Conservation (phyloP, 768 basidiomycete genomes). For the Tylopilus intermedius region DNA sequence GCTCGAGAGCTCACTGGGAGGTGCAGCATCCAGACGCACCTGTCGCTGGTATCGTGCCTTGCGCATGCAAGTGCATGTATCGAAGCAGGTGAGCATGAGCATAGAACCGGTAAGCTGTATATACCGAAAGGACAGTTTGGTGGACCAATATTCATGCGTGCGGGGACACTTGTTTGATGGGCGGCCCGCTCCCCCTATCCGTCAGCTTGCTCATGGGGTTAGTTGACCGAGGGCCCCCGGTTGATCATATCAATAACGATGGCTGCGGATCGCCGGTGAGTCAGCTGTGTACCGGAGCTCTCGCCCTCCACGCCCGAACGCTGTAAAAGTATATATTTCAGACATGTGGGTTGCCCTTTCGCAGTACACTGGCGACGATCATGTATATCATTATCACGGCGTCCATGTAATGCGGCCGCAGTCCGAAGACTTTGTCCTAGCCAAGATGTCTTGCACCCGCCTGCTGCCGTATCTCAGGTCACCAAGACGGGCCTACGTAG, state of each 20-base stretch:
- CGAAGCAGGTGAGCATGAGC: conserved; percentile 50
- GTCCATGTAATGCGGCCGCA: too few relatives aligned
- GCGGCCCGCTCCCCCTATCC: conserved; percentile 8
- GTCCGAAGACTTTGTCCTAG: too few relatives aligned
- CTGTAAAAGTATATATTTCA: neutral
- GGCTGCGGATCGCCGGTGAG: neutral
- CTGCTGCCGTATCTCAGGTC: too few relatives aligned
- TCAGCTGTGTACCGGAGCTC: neutral
- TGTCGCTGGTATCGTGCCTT: conserved; percentile 50
- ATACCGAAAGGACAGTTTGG: neutral
- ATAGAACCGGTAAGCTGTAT: conserved; percentile 42
- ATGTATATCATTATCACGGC: neutral
- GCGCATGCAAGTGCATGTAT: conserved; percentile 53
- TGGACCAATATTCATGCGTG: neutral
- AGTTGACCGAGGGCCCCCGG: neutral
- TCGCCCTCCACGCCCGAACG: neutral
- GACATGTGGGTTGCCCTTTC: too few relatives aligned
- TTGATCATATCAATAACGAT: neutral
- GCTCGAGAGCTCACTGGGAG: conserved; percentile 36
- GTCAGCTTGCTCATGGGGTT: neutral
- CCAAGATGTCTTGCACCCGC: too few relatives aligned
- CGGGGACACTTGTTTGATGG: neutral
- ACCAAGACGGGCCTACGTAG: too few relatives aligned
- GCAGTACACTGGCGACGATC: neutral
- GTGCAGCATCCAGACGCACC: conserved; percentile 44